Evolutionary conservation across 257 asterid genomes (phyloP), one percentile per base, ranked within the genome.

Genomic region (Plantago major): DNA sequence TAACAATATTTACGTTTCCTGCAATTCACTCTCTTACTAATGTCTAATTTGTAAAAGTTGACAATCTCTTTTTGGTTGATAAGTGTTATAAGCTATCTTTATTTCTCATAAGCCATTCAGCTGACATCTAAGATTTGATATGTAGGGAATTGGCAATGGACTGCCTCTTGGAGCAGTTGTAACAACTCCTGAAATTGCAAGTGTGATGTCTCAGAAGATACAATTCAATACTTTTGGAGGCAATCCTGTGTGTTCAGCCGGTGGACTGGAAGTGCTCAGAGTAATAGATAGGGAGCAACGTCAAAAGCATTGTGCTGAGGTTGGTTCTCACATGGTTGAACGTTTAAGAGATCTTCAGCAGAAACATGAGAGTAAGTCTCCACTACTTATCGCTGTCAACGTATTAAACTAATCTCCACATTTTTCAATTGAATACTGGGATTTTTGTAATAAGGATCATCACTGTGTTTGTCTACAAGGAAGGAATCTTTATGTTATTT

Each of bases 111-210:
- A 33, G 3, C 0, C 40, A 33, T 33, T 33, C 6, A 16, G 26
- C 56, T 54, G 45, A 67, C 66, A 60, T 17, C 30, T 15, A 52
- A 50, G 56, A 38, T 53, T 63, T 63, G 19, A 55, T 51, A 33
- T 51, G 47, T 85, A 92, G 99, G 99, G 99, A 17, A 92, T 92
- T 55, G 99, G 96, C 52, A 92, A 92, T 17, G 97, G 97, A 65
- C 80, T 92, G 75, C 99, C 99, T 3, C 89, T 92, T 9, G 99
- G 99, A 63, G 99, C 99, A 46, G 99, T 89, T 30, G 97, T 92
- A 49, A 92, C 97, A n/a, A 92, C 97, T 11, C 97, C 96, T 0
- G 96, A 92, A 79, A 89, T 92, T 63, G 99, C 99, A 3, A 89
- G 88, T 33, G 95, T 83, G 33, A 30, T 92, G 85, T 56, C 99